Base-by-base conservation (phyloP, 306 rosid genomes). In the Lithocarpus polystachyus region DNA sequence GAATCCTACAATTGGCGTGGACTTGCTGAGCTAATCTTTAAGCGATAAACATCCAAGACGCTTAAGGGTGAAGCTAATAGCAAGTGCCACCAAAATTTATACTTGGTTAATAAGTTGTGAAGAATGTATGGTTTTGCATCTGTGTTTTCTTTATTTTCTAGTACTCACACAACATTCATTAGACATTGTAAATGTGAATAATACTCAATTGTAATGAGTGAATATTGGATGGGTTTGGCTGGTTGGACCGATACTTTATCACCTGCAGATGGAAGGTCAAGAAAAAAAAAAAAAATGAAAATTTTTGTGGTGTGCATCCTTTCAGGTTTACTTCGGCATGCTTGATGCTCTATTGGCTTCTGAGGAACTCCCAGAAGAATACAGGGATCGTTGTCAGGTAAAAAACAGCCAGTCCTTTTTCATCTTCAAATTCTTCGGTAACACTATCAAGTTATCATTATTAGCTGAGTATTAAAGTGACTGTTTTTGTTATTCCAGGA, bases 261-360 rank as follows among this genome's bases (percentile, higher is more conserved):
- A 68, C 40, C 28, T 68, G 53, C 53, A 68, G 24, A 4, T 68
- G 17, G 53, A 67, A 67, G 14, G 10, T 33, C 26, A 15, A 23
- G 2, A 35, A 33, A 17, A 15, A 67, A 15, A n/a, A n/a, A 2
- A 0, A 10, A 10, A 13, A 23, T 59, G 40, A 7, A 67, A n/a
- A 15, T 28, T 3, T 35, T 67, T 67, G n/a, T 31, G 18, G 53
- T 12, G 4, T 48, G 17, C 11, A 2, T 68, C 24, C 10, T 67
- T 67, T 62, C 43, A 85, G 87, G 89, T 85, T 62, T 88, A 85
- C 77, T 82, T 88, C 51, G 89, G 88, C 62, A 87, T 87, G 90
- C 88, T 87, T 31, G 90, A 87, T 62, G 90, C 87, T 18, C 82
- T 87, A 11, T 72, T 87, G 82, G 87, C 87, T 77, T 82, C 88